Evolutionary conservation across 768 basidiomycete genomes (phyloP).

Genomic region (Leccinum disarticulatum): DNA sequence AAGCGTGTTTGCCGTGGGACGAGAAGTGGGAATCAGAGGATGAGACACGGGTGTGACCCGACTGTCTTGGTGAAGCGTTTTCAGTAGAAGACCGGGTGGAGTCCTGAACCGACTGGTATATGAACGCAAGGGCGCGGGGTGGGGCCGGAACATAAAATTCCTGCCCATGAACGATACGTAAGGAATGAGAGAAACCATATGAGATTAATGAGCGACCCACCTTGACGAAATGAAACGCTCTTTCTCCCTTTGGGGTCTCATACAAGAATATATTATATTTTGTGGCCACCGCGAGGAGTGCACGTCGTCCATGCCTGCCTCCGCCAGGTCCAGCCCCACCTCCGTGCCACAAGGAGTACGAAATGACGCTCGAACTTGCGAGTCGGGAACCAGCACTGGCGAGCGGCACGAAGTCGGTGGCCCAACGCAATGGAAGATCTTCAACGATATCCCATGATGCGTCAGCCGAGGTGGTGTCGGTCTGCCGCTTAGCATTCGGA

Average conservation of each 20-base stretch:
- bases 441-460: slow-evolving; percentile 75
- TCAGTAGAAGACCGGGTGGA: slow-evolving; percentile 45
- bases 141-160: slow-evolving; percentile 81
- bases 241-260: slow-evolving; percentile 79
- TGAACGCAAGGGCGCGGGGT: slow-evolving; percentile 66
- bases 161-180: slow-evolving; percentile 36
- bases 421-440: slow-evolving; percentile 75
- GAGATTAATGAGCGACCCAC: slow-evolving; percentile 26
- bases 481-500: slow-evolving; percentile 24
- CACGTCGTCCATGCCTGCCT: slow-evolving; percentile 44
- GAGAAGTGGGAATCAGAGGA: slow-evolving; percentile 41
- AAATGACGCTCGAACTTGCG: slow-evolving; percentile 53
- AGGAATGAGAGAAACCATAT: background rate
- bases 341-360: slow-evolving; percentile 69
- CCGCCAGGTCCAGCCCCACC: slow-evolving; percentile 46
- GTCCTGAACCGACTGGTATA: slow-evolving; percentile 66
- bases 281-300: slow-evolving; percentile 72
- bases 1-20: slow-evolving; percentile 24
- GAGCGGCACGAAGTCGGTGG: slow-evolving; percentile 83
- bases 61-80: slow-evolving; percentile 26
- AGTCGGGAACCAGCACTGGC: slow-evolving; percentile 66
- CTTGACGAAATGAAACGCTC: slow-evolving; percentile 82
- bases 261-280: slow-evolving; percentile 73
- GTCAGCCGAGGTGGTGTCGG: slow-evolving; percentile 40
- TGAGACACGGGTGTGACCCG: slow-evolving; percentile 42